Evolutionary conservation across 257 asterid species (phyloP), one percentile per base, ranked within the genome.

Genomic region (Solanum rostratum): DNA sequence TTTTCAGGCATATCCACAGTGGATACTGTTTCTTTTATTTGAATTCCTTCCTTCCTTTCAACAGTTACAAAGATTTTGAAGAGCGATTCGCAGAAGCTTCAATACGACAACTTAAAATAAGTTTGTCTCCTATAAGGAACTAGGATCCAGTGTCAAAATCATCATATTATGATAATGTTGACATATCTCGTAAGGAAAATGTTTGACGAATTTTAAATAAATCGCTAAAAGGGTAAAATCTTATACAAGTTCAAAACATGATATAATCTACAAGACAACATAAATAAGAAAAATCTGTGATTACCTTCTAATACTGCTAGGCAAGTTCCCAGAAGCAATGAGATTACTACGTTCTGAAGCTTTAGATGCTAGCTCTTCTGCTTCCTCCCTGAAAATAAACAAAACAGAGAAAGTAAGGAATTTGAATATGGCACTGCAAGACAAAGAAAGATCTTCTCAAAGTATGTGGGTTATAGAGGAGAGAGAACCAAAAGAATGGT

Each of bases 381-480:
- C 98, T 85, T 94, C 99, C 82, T 92, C 91, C 95, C 98, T 96
- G 55, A 24, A 86, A 85, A 60, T 54, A 79, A 73, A 14, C 46
- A 59, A 46, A 43, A 7, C 22, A 45, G 1, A 71, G 70, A 22
- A 79, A 52, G 53, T n/a, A 65, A 59, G 54, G 54, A 49, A 53
- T 43, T 24, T 55, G 76, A 39, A 39, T 69, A 57, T 3, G 37
- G 9, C 49, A 30, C 41, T 87, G 24, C 78, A 69, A 33, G 60
- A 59, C 11, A 2, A 29, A 59, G 22, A 71, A 6, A 11, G 0
- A 33, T 73, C 37, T 27, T 13, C 82, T 49, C 20, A 46, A 49
- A 49, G 27, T 10, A 49, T 76, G 45, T 27, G 45, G 62, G 45
- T 10, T 54, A 27, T 1, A 27, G 15, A 27, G 27, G 55, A 24